Evolutionary conservation across 2,329 filamentous ascomycete species (phyloP), one percentile per base, ranked within the genome.

Genomic region (Blumeria graminis): DNA sequence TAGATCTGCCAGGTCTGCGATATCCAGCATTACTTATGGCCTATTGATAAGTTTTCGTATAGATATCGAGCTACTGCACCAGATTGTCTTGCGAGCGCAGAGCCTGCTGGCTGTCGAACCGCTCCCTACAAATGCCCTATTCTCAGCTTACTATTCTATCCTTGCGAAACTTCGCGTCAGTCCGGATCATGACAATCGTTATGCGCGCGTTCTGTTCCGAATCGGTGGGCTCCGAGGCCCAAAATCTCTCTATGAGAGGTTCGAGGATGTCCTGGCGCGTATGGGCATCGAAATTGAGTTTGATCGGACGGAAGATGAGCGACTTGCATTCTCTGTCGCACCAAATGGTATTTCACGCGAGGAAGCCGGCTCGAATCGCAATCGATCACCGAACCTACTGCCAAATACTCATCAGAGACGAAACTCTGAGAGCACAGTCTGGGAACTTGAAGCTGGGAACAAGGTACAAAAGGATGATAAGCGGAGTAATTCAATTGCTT

Each of bases 31-130:
- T 28, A 28, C 22, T 28, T 28, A 28, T 28, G 22, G 22, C 22
- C 22, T 28, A 28, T 28, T 28, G 22, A 28, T 28, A 28, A 28
- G 22, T 28, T 28, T 28, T 28, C 22, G 4, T 35, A 51, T 57
- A 88, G 89, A 93, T 71, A 84, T 94, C 67, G 76, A 77, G 59
- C 75, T 87, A 59, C 74, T 94, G 57, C 83, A 87, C 68, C 75
- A 83, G 58, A 85, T 94, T 64, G 81, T 93, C 64, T 72, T 74
- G 59, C 74, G 76, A 62, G 88, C 86, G 46, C 79, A 89, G 69
- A 71, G 76, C 43, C 74, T 84, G 34, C 73, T 79, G 56, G 71
- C 76, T 50, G 69, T 68, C 10, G 70, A 78, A 1, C 72, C 78
- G 1, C 73, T 84, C 22, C 81, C 85, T 3, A 86, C 83, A 57